Evolutionary conservation across 108 stramenopile species (phyloP).

Genomic region (Cyclotella choctawhatcheeana): DNA sequence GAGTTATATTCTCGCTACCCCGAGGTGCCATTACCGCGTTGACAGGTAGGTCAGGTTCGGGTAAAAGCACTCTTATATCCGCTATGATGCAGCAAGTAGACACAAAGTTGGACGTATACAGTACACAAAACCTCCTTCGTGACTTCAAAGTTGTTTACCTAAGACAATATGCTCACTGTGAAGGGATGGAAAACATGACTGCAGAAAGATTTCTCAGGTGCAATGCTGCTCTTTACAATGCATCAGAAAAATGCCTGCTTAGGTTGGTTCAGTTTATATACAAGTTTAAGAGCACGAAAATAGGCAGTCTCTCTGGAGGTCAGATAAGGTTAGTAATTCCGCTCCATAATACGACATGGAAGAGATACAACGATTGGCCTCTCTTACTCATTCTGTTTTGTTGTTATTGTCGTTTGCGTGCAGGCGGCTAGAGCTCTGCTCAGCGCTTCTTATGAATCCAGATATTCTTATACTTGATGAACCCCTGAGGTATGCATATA

Average conservation of each 20-base stretch:
- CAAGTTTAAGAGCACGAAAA: background rate
- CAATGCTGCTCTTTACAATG: background rate
- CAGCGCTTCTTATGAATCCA: background rate
- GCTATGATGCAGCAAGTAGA: background rate
- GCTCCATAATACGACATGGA: too few species aligned
- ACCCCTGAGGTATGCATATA: too few species aligned
- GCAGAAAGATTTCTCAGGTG: background rate
- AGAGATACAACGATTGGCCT: too few species aligned
- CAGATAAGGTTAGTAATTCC: too few species aligned
- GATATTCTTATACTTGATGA: constrained; percentile 6
- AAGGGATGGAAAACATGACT: background rate
- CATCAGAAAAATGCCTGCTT: background rate
- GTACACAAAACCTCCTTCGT: background rate
- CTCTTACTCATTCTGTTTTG: too few species aligned
- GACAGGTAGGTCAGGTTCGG: background rate
- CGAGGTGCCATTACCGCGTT: background rate
- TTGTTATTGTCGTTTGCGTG: too few species aligned
- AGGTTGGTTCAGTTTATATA: background rate
- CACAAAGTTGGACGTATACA: background rate
- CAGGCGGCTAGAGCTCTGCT: background rate
- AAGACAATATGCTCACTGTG: background rate
- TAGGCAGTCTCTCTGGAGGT: background rate
- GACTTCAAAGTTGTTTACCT: constrained; percentile 1
- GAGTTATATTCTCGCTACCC: background rate
- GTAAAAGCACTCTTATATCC: background rate